phyloP scores from a whole-genome alignment of 2,329 filamentous ascomycete genomes.

The Plectosphaerella cucumerina region DNA sequence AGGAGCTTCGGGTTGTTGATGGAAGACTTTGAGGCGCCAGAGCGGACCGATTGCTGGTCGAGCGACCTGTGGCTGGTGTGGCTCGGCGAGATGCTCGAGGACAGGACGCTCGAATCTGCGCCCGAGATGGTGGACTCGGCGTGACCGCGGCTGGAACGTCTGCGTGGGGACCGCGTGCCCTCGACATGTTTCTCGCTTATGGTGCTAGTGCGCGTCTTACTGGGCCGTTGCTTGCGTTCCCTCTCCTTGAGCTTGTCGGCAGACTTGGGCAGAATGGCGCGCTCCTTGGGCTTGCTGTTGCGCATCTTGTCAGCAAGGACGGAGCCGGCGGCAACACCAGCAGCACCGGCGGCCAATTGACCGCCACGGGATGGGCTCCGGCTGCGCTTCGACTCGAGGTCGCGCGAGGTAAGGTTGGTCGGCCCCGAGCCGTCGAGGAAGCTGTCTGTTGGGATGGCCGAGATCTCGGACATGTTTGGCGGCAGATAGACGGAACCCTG shows the following conservation, averaged over 20 bases:
- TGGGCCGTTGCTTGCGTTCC: constrained; percentile 44
- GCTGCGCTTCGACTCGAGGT: constrained; percentile 30
- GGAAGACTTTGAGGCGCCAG: constrained; percentile 57
- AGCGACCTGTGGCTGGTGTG: constrained; percentile 54
- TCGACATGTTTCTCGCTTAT: constrained; percentile 43
- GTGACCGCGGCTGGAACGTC: constrained; percentile 47
- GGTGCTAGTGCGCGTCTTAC: constrained; percentile 45
- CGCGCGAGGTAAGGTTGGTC: constrained; percentile 23
- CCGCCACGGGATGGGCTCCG: constrained; percentile 37
- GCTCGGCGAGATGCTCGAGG: constrained; percentile 48
- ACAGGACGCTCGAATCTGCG: constrained; percentile 50
- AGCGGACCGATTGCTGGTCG: constrained; percentile 50
- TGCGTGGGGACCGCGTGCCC: constrained; percentile 40
- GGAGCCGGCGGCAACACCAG: constrained; percentile 31
- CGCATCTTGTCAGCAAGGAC: constrained; percentile 37
- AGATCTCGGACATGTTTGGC: constrained; percentile 77
- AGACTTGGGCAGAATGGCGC: constrained; percentile 26
- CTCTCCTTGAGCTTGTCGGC: constrained; percentile 40
- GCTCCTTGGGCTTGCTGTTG: constrained; percentile 35
- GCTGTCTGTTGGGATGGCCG: constrained; percentile 62
- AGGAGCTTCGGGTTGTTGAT: constrained; percentile 90
- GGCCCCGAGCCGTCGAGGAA: constrained; percentile 56
- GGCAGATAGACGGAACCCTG: constrained; percentile 58
- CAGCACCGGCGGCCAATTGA: constrained; percentile 32
- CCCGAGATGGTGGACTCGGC: constrained; percentile 50